These are phyloP conservation scores for Beauveria sp. DNA, from an alignment of 2,329 filamentous ascomycete species.

Conservation along the genomic window DNA sequence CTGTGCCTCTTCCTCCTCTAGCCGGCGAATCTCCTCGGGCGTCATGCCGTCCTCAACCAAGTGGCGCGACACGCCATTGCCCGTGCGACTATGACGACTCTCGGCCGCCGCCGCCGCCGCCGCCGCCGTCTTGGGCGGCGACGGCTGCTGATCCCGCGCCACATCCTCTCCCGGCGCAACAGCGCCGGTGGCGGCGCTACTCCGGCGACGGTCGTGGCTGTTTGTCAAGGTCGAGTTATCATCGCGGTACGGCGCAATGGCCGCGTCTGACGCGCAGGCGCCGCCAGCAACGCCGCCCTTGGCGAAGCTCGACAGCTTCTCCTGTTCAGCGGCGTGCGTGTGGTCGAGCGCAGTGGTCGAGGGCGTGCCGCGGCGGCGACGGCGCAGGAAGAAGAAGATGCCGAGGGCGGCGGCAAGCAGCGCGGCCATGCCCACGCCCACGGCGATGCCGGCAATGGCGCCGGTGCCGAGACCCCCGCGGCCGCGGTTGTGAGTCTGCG, in stretches of 20 bases:
- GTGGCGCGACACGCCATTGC: constrained; percentile 30
- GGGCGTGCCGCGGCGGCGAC: constrained; percentile 22
- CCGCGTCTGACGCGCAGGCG: background rate
- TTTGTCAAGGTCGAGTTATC: background rate
- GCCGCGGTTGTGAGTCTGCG: background rate
- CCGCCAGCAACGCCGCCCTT: constrained; percentile 23
- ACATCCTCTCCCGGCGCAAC: background rate
- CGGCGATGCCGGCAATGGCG: constrained; percentile 40
- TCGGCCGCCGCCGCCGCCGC: background rate
- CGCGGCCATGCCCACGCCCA: constrained; percentile 31
- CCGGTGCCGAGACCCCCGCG: constrained; percentile 28
- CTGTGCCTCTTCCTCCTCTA: constrained; percentile 51
- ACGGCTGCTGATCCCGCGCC: background rate
- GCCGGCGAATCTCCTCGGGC: constrained; percentile 43
- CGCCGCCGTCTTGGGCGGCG: background rate
- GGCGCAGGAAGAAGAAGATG: constrained; percentile 34
- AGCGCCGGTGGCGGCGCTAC: background rate
- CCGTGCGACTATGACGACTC: constrained; percentile 14
- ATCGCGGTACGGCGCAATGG: constrained; percentile 8
- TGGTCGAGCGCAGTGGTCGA: background rate
- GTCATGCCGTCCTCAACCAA: constrained; percentile 56
- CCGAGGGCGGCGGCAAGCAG: constrained; percentile 32
- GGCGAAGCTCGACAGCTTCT: constrained; percentile 28
- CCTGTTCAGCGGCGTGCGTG: background rate
- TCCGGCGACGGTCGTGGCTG: background rate